These are phyloP conservation scores for Tylopilus subfusipes DNA, from an alignment of 768 basidiomycete genomes.

Conservation along the genomic window DNA sequence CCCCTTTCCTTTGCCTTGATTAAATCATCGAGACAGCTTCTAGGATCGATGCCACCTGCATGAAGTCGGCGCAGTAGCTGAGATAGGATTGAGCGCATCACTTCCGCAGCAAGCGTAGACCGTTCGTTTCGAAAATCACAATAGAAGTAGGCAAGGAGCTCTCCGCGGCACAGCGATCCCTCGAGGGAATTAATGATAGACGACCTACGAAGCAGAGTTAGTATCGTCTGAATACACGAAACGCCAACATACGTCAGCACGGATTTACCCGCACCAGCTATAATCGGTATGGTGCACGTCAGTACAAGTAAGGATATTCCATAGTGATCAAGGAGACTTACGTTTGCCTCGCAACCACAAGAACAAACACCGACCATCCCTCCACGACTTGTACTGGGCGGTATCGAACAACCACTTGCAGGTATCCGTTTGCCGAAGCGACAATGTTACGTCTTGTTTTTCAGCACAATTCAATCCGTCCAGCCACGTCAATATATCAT, in stretches of 20 bases:
- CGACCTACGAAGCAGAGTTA: not conserved
- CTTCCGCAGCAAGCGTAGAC: conserved; percentile 1
- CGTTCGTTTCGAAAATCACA: conserved; percentile 2
- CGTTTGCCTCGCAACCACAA: too few relatives aligned
- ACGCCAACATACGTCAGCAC: conserved; percentile 5
- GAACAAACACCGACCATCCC: too few relatives aligned
- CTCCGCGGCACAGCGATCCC: not conserved
- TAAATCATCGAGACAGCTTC: not conserved
- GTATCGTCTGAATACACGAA: not conserved
- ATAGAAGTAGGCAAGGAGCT: not conserved
- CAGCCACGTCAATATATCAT: too few relatives aligned
- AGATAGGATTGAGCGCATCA: not conserved
- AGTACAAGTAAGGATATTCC: too few relatives aligned
- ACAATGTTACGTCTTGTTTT: too few relatives aligned
- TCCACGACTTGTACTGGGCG: too few relatives aligned
- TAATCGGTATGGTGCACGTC: too few relatives aligned
- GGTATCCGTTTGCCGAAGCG: too few relatives aligned
- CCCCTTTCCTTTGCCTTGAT: not conserved
- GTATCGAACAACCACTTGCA: too few relatives aligned
- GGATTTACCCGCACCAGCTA: conserved; percentile 8
- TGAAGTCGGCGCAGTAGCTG: conserved; percentile 2
- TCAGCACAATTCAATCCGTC: too few relatives aligned
- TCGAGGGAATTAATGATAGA: conserved; percentile 1
- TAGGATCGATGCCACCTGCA: not conserved
- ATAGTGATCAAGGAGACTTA: too few relatives aligned